Evolutionary conservation across 2,329 filamentous ascomycete genomes (phyloP), one percentile per base, ranked within the genome.

Genomic region (Penicillium sp.): DNA sequence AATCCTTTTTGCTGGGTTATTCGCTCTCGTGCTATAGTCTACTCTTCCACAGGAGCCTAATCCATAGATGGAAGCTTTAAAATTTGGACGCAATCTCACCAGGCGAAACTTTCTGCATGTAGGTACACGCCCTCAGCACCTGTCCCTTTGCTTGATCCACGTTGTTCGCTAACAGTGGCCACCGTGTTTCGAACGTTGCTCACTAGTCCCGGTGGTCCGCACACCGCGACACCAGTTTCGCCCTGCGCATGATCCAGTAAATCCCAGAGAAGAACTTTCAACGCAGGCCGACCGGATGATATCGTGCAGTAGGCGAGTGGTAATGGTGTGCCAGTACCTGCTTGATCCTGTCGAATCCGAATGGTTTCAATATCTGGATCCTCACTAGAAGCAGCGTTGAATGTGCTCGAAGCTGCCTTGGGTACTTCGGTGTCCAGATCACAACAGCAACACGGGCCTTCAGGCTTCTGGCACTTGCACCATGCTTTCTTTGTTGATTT

Each of bases 201-300:
- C 18, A 44, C 48, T 24, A 54, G 23, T 48, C 47, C 44, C 13
- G 13, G 8, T 15, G 52, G 48, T 13, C 52, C 52, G 42, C 52
- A 54, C 12, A 54, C 52, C 7, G 45, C 45, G n/a, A 54, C 48
- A 34, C 44, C 52, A 33, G 44, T 54, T 26, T 54, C 52, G 1
- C 52, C 52, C 18, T 26, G 26, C 8, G 48, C 52, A 12, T 47
- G 45, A 28, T 54, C 45, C 8, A 54, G 33, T 15, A 47, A 24
- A 6, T 54, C 42, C 34, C 45, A 45, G 12, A 54, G 33, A 28
- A 51, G 8, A 2, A 26, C 16, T 16, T 41, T 38, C n/a, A 47
- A 26, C 2, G 6, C 29, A 16, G 52, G 52, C 3, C 52, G 52
- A 8, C 52, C 47, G 6, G 48, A 54, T 18, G 21, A 24, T 42